A percentile compares a stretch with the other conserved stretches of the same genome.
These are phyloP conservation scores for Elsinoe batatas DNA, from an alignment of 2,329 filamentous ascomycete species.

Conservation along the genomic window DNA sequence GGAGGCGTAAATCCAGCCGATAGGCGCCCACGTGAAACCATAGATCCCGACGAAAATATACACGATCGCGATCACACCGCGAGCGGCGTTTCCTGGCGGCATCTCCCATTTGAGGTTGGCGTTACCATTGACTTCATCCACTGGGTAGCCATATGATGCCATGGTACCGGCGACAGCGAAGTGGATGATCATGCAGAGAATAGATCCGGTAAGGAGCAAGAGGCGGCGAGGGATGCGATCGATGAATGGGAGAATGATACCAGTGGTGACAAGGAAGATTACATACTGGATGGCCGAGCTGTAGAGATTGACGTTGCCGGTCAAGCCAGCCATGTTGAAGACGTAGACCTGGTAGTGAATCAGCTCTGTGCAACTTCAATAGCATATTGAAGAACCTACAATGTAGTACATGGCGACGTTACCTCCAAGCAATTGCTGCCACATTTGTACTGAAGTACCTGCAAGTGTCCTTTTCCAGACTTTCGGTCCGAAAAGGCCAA, in stretches of 20 bases:
- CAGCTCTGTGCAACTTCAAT: slow-evolving; percentile 15
- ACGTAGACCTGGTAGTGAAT: slow-evolving; percentile 48
- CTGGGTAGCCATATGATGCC: slow-evolving; percentile 32
- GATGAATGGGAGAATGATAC: slow-evolving; percentile 31
- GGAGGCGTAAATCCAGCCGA: slow-evolving; percentile 48
- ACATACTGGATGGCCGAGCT: slow-evolving; percentile 33
- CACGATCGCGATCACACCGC: slow-evolving; percentile 53
- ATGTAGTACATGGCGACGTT: slow-evolving; percentile 33
- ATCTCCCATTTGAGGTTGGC: slow-evolving; percentile 45
- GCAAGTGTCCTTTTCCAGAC: slow-evolving; percentile 50
- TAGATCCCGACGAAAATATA: slow-evolving; percentile 56
- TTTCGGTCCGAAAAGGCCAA: slow-evolving; percentile 36
- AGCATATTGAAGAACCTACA: not conserved
- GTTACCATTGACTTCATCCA: slow-evolving; percentile 36
- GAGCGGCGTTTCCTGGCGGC: slow-evolving; percentile 33
- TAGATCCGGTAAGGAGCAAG: slow-evolving; percentile 33
- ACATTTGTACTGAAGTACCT: slow-evolving; percentile 47
- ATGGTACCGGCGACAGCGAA: slow-evolving; percentile 40
- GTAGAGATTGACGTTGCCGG: slow-evolving; percentile 39
- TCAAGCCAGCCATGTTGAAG: slow-evolving; percentile 49
- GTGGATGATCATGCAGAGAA: slow-evolving; percentile 35
- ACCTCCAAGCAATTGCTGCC: slow-evolving; percentile 41
- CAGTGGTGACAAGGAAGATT: slow-evolving; percentile 33
- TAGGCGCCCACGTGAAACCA: slow-evolving; percentile 51
- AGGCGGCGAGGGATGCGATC: slow-evolving; percentile 31